Conservation (phyloP, 371 early-diverging fungal genomes). For the Antonospora locustae region DNA sequence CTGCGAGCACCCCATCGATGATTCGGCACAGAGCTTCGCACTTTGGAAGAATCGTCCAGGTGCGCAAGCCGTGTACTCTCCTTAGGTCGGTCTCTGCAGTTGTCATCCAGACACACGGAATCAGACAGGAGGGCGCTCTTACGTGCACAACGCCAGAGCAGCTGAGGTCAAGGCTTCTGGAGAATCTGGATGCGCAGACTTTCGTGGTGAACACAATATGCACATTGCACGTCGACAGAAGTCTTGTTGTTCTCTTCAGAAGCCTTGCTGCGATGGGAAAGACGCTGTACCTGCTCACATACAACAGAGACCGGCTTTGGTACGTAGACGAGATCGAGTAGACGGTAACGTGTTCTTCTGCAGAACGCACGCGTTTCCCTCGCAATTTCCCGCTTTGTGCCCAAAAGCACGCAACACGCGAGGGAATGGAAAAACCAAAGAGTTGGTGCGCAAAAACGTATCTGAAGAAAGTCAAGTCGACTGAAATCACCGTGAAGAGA, state of each 20-base stretch:
- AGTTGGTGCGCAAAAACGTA: too few relatives aligned
- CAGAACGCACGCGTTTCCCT: background rate
- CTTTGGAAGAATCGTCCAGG: too few relatives aligned
- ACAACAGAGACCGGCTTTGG: constrained; percentile 6
- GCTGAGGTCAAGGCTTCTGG: too few relatives aligned
- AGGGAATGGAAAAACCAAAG: too few relatives aligned
- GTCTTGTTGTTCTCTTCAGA: constrained; percentile 6
- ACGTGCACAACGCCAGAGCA: constrained; percentile 8
- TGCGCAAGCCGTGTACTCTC: too few relatives aligned
- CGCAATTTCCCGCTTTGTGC: too few relatives aligned
- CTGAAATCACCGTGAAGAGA: too few relatives aligned
- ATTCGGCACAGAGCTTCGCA: too few relatives aligned
- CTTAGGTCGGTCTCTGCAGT: too few relatives aligned
- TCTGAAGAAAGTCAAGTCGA: too few relatives aligned
- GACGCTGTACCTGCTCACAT: constrained; percentile 7
- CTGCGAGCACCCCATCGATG: too few relatives aligned
- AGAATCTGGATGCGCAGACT: background rate
- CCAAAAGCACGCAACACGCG: too few relatives aligned
- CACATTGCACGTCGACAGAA: background rate
- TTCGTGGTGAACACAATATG: background rate
- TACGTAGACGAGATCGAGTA: constrained; percentile 1
- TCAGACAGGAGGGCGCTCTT: constrained; percentile 2
- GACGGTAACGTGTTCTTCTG: background rate
- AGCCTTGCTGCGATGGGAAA: constrained; percentile 1
- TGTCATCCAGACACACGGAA: constrained; percentile 14